Conservation (phyloP, 495 filamentous ascomycete species). For the Xylaria palmicola region DNA sequence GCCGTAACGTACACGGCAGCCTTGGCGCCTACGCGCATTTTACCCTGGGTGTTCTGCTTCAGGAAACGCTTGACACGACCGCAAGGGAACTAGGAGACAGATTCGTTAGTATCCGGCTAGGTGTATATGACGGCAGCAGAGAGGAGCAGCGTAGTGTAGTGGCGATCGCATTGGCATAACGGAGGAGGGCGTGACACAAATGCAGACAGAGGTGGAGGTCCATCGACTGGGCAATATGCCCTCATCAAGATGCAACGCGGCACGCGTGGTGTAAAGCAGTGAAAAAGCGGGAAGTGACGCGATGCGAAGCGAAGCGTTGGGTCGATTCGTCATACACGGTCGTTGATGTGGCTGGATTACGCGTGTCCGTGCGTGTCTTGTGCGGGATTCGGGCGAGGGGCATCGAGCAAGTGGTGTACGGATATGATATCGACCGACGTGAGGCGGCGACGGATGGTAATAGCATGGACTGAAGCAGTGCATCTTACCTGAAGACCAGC, state of each 20-base stretch:
- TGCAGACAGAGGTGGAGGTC: background rate
- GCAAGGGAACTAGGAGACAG: constrained; percentile 78
- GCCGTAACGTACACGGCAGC: constrained; percentile 98
- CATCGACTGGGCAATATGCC: background rate
- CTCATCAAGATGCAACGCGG: background rate
- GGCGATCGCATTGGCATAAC: background rate
- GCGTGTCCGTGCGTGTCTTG: constrained; percentile 3
- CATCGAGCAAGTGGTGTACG: background rate
- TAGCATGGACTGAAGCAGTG: constrained; percentile 14
- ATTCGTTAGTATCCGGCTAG: constrained; percentile 31
- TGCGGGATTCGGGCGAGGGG: constrained; percentile 18
- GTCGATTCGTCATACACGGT: background rate
- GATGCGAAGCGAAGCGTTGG: background rate
- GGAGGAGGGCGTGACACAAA: background rate
- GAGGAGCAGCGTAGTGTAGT: background rate
- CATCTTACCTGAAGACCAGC: constrained; percentile 94
- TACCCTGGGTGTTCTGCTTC: constrained; percentile 98
- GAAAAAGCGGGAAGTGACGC: background rate
- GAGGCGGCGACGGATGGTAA: background rate
- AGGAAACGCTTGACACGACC: constrained; percentile 99
- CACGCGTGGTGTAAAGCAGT: background rate
- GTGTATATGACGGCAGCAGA: background rate
- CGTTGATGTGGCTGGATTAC: constrained; percentile 11
- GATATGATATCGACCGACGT: background rate
- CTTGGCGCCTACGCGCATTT: constrained; percentile 99